A percentile compares a stretch with the other conserved stretches of the same genome.
Conservation (phyloP, 2,329 filamentous ascomycete species). For the Colletotrichum sublineola region DNA sequence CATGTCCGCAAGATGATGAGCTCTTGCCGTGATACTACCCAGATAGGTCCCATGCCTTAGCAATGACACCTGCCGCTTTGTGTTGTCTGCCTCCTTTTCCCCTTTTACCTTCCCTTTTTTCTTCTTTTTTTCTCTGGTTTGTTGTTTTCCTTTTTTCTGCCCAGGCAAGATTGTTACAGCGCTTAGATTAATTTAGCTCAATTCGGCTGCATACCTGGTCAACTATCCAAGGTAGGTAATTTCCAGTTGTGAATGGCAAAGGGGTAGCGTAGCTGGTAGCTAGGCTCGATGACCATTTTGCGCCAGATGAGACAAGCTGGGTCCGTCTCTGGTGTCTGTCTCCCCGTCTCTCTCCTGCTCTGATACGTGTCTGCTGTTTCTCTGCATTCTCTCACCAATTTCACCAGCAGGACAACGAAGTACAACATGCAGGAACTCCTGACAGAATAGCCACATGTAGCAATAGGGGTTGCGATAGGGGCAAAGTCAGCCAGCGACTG, state of each 20-base stretch:
- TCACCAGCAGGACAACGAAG: neutral
- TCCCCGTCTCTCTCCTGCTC: neutral
- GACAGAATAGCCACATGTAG: neutral
- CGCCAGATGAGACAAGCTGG: neutral
- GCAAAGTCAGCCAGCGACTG: no score
- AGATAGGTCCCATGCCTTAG: no score
- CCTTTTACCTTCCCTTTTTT: neutral
- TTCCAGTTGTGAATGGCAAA: neutral
- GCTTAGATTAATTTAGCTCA: neutral
- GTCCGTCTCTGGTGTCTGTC: neutral
- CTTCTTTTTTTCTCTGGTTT: neutral
- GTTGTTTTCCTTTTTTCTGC: neutral
- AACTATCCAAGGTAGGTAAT: neutral
- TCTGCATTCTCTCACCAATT: neutral
- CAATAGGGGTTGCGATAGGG: neutral
- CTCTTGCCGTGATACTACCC: neutral
- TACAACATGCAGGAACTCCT: neutral
- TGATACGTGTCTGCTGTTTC: neutral
- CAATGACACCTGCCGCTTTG: no score
- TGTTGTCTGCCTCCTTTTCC: no score
- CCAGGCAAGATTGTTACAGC: neutral
- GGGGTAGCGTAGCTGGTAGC: neutral
- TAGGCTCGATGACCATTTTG: neutral
- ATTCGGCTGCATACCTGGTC: neutral
- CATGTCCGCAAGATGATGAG: neutral